Evolutionary conservation across 768 basidiomycete genomes (phyloP), one percentile per base, ranked within the genome.

Genomic region (Hygrocybe punicea): DNA sequence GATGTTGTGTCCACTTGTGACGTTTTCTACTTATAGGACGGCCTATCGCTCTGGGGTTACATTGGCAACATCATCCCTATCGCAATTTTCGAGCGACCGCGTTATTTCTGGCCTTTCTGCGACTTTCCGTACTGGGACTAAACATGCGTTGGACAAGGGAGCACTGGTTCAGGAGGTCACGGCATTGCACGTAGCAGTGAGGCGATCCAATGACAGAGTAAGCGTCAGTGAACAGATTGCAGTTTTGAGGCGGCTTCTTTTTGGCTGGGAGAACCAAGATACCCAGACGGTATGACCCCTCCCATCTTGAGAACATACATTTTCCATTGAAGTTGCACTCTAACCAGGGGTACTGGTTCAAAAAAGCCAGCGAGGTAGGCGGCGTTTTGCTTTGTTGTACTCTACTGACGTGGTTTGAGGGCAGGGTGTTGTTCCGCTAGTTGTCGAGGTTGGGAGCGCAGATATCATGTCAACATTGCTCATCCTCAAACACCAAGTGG

Each of bases 401-500:
- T n/a, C n/a, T n/a, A n/a, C n/a, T n/a, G n/a, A n/a, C n/a, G n/a
- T 34, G 36, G 36, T 46, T 63, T 25, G 60, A 48, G 54, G 24
- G 45, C 55, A 86, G 81, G 85, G 87, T 16, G 71, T 82, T 8
- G 71, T 88, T 36, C 84, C 87, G 1, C 69, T 93, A 40, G 84
- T 91, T 4, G 71, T 91, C 16, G 79, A 85, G 36, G 85, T 85
- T 6, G 73, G 84, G 60, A 86, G 76, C 63, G 85, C 85, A 13
- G 89, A 93, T 63, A 79, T 84, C 24, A 91, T 92, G 79, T 84
- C 86, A 2, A 79, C 81, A 1, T 70, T 93, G 34, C 68, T 92
- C 46, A 75, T 80, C 19, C 72, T 93, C 62, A 91, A 91, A 70
- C 71, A 74, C 13, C 84, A 91, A 59, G 78, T 87, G 23, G 86